These are phyloP conservation scores for Diutina sp. DNA, from an alignment of 1,139 yeast genomes.

Conservation along the genomic window DNA sequence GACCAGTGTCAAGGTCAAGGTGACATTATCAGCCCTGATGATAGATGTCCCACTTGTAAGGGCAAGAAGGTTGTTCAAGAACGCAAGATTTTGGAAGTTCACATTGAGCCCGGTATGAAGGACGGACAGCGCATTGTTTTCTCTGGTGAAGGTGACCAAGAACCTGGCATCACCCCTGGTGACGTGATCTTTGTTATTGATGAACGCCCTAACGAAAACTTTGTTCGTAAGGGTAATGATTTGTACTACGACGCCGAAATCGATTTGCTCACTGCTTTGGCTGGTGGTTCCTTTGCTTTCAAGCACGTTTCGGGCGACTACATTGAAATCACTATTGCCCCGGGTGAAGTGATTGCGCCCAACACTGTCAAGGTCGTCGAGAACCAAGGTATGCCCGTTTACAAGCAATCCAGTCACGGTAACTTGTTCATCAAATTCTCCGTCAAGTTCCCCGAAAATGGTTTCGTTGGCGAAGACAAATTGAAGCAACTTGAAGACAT, in stretches of 20 bases:
- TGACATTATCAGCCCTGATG: constrained; percentile 76
- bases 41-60: constrained; percentile 74
- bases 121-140: constrained; percentile 88
- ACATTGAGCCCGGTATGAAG: constrained; percentile 94
- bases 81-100: constrained; percentile 88
- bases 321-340: constrained; percentile 67
- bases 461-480: constrained; percentile 55
- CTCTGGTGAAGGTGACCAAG: constrained; percentile 96
- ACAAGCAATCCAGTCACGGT: constrained; percentile 66
- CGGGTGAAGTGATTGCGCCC: constrained; percentile 92
- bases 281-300: constrained; percentile 87
- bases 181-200: constrained; percentile 88
- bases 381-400: constrained; percentile 92
- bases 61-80: constrained; percentile 86
- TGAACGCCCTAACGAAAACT: constrained; percentile 72
- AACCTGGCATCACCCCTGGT: constrained; percentile 91
- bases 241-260: constrained; percentile 76
- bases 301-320: constrained; percentile 84
- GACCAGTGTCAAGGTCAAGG: constrained; percentile 90
- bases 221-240: constrained; percentile 85
- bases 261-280: constrained; percentile 86
- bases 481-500: constrained; percentile 51
- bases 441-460: constrained; percentile 56
- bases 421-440: constrained; percentile 59
- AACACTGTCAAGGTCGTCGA: constrained; percentile 72